These are phyloP conservation scores for Teratosphaeria destructans DNA, from an alignment of 2,329 filamentous ascomycete species.

Conservation along the genomic window DNA sequence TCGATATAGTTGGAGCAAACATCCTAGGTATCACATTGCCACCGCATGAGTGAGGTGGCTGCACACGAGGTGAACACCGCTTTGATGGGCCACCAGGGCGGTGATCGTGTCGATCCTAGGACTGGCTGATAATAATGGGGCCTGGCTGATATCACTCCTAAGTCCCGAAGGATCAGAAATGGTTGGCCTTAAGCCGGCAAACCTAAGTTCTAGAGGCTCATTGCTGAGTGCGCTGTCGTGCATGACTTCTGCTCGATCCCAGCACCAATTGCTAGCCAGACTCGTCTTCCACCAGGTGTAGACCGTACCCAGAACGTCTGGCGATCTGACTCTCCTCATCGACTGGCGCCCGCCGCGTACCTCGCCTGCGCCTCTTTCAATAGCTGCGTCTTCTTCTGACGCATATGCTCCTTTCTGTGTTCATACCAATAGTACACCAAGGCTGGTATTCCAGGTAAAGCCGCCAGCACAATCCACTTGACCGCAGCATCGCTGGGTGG, in stretches of 20 bases:
- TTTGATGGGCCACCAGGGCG: not conserved
- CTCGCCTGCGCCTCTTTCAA: conserved; percentile 19
- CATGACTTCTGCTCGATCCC: not conserved
- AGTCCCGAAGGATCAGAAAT: too few relatives aligned
- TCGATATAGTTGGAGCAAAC: not conserved
- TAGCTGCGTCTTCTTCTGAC: conserved; percentile 20
- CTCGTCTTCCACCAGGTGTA: not conserved
- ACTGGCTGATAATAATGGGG: too few relatives aligned
- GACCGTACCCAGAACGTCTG: too few relatives aligned
- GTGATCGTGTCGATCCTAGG: not conserved
- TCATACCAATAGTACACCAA: conserved; percentile 22
- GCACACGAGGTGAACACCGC: not conserved
- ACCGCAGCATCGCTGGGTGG: conserved; percentile 5
- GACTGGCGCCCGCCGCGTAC: conserved; percentile 1
- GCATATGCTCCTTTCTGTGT: conserved; percentile 24
- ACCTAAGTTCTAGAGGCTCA: not conserved
- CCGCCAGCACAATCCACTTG: conserved; percentile 11
- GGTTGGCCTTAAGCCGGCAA: not conserved
- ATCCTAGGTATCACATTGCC: not conserved
- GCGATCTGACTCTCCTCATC: not conserved
- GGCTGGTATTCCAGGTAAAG: conserved; percentile 16
- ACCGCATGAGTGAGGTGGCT: not conserved
- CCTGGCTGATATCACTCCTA: too few relatives aligned
- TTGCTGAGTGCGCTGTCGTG: not conserved
- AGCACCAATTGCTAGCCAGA: not conserved